phyloP scores from a whole-genome alignment of 2,329 filamentous ascomycete genomes.

The Penicillium oxalicum region DNA sequence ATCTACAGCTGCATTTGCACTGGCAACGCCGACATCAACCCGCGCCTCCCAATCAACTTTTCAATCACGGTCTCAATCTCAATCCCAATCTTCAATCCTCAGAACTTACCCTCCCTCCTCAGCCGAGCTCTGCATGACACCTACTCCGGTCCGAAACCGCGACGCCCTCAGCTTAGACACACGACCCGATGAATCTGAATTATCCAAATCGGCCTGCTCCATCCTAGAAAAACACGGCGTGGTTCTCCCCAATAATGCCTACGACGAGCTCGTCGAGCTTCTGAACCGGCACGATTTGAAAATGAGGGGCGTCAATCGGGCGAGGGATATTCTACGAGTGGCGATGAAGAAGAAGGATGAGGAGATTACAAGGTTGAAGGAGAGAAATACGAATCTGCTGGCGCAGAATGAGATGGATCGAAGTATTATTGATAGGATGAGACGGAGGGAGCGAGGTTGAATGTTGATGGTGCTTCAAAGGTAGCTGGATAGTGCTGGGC shows the following conservation, averaged over 20 bases:
- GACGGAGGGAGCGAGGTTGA: background rate
- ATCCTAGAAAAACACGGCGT: slow-evolving; percentile 33
- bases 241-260: slow-evolving; percentile 28
- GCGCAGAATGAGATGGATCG: slow-evolving; percentile 51
- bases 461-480: too few relatives aligned
- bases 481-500: too few relatives aligned
- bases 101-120: slow-evolving; percentile 19
- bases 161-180: slow-evolving; percentile 22
- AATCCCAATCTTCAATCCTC: slow-evolving; percentile 5
- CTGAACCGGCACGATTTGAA: slow-evolving; percentile 54
- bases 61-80: background rate
- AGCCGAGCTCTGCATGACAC: slow-evolving; percentile 27
- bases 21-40: slow-evolving; percentile 12
- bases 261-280: slow-evolving; percentile 35
- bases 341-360: slow-evolving; percentile 60
- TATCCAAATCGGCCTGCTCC: slow-evolving; percentile 22
- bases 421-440: slow-evolving; percentile 39
- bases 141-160: slow-evolving; percentile 28
- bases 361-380: slow-evolving; percentile 59
- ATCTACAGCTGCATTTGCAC: background rate
- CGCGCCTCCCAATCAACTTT: slow-evolving; percentile 6
- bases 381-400: slow-evolving; percentile 56
- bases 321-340: slow-evolving; percentile 60
- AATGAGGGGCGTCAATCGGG: slow-evolving; percentile 56
- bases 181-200: slow-evolving; percentile 15